Evolutionary conservation across 78 protist species (phyloP).

Genomic region (Dictyostelium citrinum): DNA sequence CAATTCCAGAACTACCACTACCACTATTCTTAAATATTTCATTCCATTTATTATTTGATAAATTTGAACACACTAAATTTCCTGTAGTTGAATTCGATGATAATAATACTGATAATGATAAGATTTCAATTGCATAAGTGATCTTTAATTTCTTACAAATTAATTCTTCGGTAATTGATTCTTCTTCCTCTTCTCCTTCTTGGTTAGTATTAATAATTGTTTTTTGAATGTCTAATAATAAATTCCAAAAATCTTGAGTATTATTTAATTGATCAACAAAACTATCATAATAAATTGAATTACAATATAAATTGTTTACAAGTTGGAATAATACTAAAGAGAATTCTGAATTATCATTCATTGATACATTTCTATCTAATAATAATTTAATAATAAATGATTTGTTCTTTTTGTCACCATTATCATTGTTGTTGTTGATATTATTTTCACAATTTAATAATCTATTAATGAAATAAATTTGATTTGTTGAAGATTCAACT

Average conservation of each 20-base stretch:
- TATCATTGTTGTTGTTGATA: neutral
- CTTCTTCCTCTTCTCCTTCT: neutral
- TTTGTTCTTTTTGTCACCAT: neutral
- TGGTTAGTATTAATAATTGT: neutral
- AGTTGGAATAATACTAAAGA: neutral
- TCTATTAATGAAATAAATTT: conserved; percentile 17
- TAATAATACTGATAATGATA: neutral
- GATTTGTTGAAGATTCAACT: conserved; percentile 23
- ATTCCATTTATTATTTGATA: neutral
- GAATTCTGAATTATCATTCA: neutral
- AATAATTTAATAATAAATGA: neutral
- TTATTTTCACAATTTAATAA: neutral
- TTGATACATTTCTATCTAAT: neutral
- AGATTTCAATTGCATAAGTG: neutral
- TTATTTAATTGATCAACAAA: neutral
- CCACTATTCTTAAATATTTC: neutral
- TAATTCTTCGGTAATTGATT: neutral
- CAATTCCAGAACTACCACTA: neutral
- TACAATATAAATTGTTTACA: neutral
- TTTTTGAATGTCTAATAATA: neutral
- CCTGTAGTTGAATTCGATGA: neutral
- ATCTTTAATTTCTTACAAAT: neutral
- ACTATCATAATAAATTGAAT: conserved; percentile 22
- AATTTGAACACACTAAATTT: neutral
- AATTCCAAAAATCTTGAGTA: conserved; percentile 18